Base-by-base conservation (phyloP, 148 eudicot genomes). In the Agrostemma githago region DNA sequence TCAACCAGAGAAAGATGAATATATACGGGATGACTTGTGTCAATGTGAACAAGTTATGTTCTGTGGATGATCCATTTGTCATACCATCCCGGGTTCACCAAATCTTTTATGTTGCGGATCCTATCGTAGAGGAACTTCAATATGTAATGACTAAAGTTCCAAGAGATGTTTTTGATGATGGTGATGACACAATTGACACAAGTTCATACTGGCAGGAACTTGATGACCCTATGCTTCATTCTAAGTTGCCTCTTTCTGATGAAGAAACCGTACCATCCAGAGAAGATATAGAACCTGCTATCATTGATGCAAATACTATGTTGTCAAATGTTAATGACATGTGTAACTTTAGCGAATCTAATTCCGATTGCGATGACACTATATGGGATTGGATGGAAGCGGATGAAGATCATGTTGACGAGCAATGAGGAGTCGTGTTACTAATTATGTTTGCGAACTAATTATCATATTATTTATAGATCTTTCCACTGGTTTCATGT, bases 51-150 rank as follows among this genome's bases (percentile, higher is more conserved):
- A 76, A 58, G 51, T 41, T 56, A 9, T 56, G 73, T 41, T 58
- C 54, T 11, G 4, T 15, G 17, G 62, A 76, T 58, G 72, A 76
- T 43, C 78, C 66, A 6, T 76, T 57, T 76, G 67, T 76, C 26
- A 9, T 68, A 21, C 66, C 78, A 0, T 76, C 78, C 37, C 60
- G 68, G 68, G 73, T 59, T 7, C 78, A 76, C 21, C 67, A 76
- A 41, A 72, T 76, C 4, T 76, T 58, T 42, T 76, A 76, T 59
- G 26, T 59, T 3, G 56, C 56, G 15, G 78, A 75, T 68, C 56
- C 20, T 41, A 20, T 56, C 7, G 67, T 67, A 8, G 17, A 58
- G 5, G 66, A 44, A 1, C 3, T 67, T 1, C 63, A 75, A 4
- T 75, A 66, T 66, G 71, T 75, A 17, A 66, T 75, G 71, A 54